Conservation (phyloP, 2,329 filamentous ascomycete genomes). For the Neopestalotiopsis rosae region DNA sequence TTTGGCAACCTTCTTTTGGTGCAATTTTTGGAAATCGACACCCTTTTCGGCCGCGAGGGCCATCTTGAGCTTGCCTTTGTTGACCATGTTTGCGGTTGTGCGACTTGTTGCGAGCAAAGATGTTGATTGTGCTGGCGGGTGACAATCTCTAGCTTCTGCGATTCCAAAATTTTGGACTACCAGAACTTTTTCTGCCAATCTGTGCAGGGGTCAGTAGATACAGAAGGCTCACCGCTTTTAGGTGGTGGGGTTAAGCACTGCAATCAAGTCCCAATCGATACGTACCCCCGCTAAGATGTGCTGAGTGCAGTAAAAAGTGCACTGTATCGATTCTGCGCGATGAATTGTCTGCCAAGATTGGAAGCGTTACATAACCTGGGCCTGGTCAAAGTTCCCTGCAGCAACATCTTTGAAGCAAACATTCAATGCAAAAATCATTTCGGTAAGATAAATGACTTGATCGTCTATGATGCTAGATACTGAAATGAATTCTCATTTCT, state of each 20-base stretch:
- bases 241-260: not conserved
- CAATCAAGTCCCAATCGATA: not conserved
- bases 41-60: conserved; percentile 44
- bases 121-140: not conserved
- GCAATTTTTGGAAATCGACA: conserved; percentile 39
- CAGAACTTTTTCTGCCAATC: conserved; percentile 19
- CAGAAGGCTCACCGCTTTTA: conserved; percentile 2
- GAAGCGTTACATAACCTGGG: not conserved
- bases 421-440: not conserved
- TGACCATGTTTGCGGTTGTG: conserved; percentile 26
- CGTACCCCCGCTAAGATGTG: not conserved
- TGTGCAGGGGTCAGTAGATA: not conserved
- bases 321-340: not conserved
- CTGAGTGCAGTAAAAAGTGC: not conserved
- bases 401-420: not conserved
- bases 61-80: conserved; percentile 46
- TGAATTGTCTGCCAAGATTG: not conserved
- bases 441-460: not conserved
- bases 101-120: not conserved
- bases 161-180: conserved; percentile 12
- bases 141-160: conserved; percentile 10
- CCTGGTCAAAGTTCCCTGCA: not conserved
- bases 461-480: no score
- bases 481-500: no score
- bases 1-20: conserved; percentile 24